Conservation (phyloP, 2,329 filamentous ascomycete species). For the Aspergillus japonicus region DNA sequence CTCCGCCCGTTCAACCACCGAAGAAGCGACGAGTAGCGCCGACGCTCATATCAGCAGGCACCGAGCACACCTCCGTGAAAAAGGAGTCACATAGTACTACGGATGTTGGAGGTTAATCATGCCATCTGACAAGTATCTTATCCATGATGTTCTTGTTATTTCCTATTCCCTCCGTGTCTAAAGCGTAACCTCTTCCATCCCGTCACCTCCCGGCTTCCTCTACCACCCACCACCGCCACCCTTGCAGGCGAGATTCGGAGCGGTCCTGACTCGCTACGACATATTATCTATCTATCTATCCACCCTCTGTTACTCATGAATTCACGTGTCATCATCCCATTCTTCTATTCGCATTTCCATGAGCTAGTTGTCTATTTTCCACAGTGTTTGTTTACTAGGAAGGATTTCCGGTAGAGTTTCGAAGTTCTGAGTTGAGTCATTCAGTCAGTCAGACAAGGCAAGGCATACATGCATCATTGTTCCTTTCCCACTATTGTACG, state of each 20-base stretch:
- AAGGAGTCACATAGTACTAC: slow-evolving; percentile 13
- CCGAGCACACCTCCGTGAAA: slow-evolving; percentile 13
- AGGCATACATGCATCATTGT: background rate
- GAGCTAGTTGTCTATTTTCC: background rate
- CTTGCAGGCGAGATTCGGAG: background rate
- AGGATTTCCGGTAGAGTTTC: background rate
- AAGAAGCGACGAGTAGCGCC: slow-evolving; percentile 72
- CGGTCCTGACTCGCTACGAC: background rate
- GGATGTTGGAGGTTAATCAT: slow-evolving; percentile 18
- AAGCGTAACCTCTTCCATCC: background rate
- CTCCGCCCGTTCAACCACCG: slow-evolving; percentile 47
- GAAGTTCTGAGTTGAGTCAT: background rate
- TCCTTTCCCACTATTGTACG: background rate
- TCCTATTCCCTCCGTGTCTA: background rate
- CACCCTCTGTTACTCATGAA: background rate
- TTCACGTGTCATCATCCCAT: background rate
- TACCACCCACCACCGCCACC: background rate
- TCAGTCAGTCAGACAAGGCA: background rate
- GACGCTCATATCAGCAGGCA: slow-evolving; percentile 53
- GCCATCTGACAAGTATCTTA: background rate
- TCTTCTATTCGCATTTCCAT: background rate
- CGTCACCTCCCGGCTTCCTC: background rate
- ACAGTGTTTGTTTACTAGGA: background rate
- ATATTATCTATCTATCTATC: background rate
- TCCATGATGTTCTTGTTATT: background rate